These are phyloP conservation scores for Fraxinus sp. DNA, from an alignment of 305 asterid species.

Conservation along the genomic window DNA sequence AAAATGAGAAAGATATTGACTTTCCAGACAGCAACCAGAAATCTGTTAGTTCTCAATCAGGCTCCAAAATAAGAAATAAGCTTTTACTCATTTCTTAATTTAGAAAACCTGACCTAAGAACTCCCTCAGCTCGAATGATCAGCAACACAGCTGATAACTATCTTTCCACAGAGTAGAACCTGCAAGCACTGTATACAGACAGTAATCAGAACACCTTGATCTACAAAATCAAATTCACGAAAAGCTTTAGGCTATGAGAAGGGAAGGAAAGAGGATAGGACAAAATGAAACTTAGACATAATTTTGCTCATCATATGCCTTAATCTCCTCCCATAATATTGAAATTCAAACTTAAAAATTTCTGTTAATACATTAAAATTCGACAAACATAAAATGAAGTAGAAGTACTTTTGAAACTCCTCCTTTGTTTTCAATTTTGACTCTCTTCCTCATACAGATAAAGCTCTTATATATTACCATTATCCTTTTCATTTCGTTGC, in stretches of 20 bases:
- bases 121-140: slow-evolving; percentile 26
- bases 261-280: background rate
- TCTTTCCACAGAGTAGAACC: slow-evolving; percentile 28
- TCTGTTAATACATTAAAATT: background rate
- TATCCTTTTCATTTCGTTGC: background rate
- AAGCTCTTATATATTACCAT: background rate
- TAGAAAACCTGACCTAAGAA: slow-evolving; percentile 27
- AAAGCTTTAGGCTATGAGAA: background rate
- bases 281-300: background rate
- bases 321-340: background rate
- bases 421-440: background rate
- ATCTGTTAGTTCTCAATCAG: slow-evolving; percentile 42
- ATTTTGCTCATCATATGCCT: background rate
- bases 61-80: slow-evolving; percentile 43
- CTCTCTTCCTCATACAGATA: background rate
- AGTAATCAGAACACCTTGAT: slow-evolving; percentile 24
- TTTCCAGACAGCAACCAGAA: slow-evolving; percentile 7
- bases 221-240: background rate
- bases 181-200: slow-evolving; percentile 28
- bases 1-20: slow-evolving; percentile 14
- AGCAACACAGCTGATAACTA: slow-evolving; percentile 11
- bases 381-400: background rate
- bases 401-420: background rate
- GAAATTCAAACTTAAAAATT: background rate
- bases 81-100: slow-evolving; percentile 34